Evolutionary conservation across 1,284 basidiomycete species (phyloP), one percentile per base, ranked within the genome.

Genomic region (Ustilago esculenta): DNA sequence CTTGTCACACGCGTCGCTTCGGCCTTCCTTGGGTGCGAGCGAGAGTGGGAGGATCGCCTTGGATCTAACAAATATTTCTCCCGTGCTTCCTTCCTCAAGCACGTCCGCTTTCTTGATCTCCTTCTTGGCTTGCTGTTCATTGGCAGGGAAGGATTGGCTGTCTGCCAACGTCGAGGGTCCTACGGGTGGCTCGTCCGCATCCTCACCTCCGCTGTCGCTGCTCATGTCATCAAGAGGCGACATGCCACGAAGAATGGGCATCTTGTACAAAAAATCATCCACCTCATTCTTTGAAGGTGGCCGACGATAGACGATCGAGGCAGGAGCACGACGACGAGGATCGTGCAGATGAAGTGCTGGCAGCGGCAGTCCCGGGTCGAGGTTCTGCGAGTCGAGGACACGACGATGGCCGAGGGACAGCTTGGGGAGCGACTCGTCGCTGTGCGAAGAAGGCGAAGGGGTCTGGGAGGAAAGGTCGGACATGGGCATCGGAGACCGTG

Each of bases 141-240:
- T 1, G 12, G 17, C 7, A 29, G 11, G 23, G 14, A 11, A 7
- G 35, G 33, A 48, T 27, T 20, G 20, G n/a, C 30, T 18, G 32
- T 17, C 14, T 15, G 36, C 15, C 3, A 18, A 40, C 23, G 21
- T 27, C 7, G 44, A 34, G 5, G 44, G 14, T 6, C 18, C 18
- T 8, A 23, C 44, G 8, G 41, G 44, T 10, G 40, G 41, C 29
- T 40, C 35, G 20, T 55, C 44, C 5, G 30, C 32, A 14, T 53
- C 32, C 1, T 52, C 49, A 9, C 55, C 59, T 14, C 54, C 66
- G 54, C 66, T 63, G 34, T 69, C 59, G 52, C 66, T 69, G 55
- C 58, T 63, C 37, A 57, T 43, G 39, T 69, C 66, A 4, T 41
- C 54, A 5, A 69, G 47, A 17, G 66, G 59, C 27, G 66, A 57